Percentiles rank a stretch among this genome's conserved stretches.
These are phyloP conservation scores for Aspergillus awamori DNA, from an alignment of 2,329 filamentous ascomycete genomes.

Conservation along the genomic window DNA sequence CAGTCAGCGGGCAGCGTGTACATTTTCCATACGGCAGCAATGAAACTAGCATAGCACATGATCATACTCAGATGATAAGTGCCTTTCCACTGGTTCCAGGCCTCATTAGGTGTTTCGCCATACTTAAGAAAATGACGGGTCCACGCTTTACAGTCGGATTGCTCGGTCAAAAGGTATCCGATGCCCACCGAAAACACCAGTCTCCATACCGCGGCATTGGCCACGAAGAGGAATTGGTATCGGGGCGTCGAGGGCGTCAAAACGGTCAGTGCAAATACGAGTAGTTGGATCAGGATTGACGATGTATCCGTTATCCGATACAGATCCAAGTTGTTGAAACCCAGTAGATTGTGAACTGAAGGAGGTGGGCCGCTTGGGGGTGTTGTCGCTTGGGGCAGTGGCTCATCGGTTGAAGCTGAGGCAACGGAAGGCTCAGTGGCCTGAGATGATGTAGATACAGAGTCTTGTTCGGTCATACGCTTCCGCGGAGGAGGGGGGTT, in stretches of 20 bases:
- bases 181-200: slow-evolving; percentile 91
- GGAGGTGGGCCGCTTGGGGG: slow-evolving; percentile 59
- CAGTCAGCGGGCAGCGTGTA: slow-evolving; percentile 85
- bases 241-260: slow-evolving; percentile 75
- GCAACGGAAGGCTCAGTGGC: slow-evolving; percentile 37
- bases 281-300: slow-evolving; percentile 73
- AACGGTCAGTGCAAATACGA: slow-evolving; percentile 72
- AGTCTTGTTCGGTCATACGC: slow-evolving; percentile 40
- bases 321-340: slow-evolving; percentile 80
- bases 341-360: slow-evolving; percentile 80
- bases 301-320: slow-evolving; percentile 85
- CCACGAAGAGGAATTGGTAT: slow-evolving; percentile 77
- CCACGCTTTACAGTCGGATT: slow-evolving; percentile 91
- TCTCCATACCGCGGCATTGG: slow-evolving; percentile 80
- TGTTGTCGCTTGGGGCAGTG: slow-evolving; percentile 42
- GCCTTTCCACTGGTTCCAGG: slow-evolving; percentile 97
- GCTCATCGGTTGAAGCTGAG: slow-evolving; percentile 39
- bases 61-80: slow-evolving; percentile 91
- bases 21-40: slow-evolving; percentile 94
- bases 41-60: slow-evolving; percentile 85
- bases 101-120: slow-evolving; percentile 85
- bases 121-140: slow-evolving; percentile 97
- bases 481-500: slow-evolving; percentile 80
- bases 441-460: slow-evolving; percentile 30
- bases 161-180: slow-evolving; percentile 78